Percentiles rank a stretch among this genome's conserved stretches.
phyloP scores from a whole-genome alignment of 352 stramenopile genomes.

The Pythium grandisporangium region DNA sequence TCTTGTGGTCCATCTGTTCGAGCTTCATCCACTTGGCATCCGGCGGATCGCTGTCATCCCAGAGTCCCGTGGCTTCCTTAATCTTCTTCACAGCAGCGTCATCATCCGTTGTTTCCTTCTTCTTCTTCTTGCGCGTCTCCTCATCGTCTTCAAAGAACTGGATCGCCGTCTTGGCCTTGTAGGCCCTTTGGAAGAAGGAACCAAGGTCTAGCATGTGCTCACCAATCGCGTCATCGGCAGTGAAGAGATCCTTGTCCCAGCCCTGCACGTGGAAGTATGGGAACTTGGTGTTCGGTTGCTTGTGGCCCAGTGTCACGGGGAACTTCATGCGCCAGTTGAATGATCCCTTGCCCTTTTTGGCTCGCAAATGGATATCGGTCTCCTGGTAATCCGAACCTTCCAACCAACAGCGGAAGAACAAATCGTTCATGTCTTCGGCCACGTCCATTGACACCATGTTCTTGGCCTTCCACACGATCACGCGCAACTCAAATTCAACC shows the following conservation, averaged over 20 bases:
- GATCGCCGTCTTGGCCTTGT: conserved; percentile 64
- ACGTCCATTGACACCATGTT: conserved; percentile 84
- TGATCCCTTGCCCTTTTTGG: conserved; percentile 89
- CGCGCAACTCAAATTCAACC: conserved; percentile 86
- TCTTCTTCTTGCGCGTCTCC: conserved; percentile 65
- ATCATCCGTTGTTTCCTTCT: conserved; percentile 64
- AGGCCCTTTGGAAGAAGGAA: conserved; percentile 63
- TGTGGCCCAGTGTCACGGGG: conserved; percentile 77
- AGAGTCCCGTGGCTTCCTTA: conserved; percentile 75
- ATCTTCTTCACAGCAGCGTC: conserved; percentile 77
- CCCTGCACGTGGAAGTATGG: conserved; percentile 91
- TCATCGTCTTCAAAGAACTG: conserved; percentile 83
- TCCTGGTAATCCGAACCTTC: conserved; percentile 72
- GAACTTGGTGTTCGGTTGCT: conserved; percentile 84
- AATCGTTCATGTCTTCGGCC: conserved; percentile 88
- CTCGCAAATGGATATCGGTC: conserved; percentile 93
- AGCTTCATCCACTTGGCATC: conserved; percentile 84
- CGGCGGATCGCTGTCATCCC: conserved; percentile 71
- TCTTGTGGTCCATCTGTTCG: conserved; percentile 74
- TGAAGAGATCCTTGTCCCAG: conserved; percentile 92
- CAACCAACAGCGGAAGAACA: conserved; percentile 90
- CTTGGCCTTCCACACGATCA: conserved; percentile 90
- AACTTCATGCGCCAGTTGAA: conserved; percentile 96
- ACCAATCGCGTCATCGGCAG: conserved; percentile 88
- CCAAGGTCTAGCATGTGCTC: conserved; percentile 77